A percentile compares a stretch with the other conserved stretches of the same genome.
Conservation (phyloP, 345 rosid genomes). For the Salix arbutifolia region DNA sequence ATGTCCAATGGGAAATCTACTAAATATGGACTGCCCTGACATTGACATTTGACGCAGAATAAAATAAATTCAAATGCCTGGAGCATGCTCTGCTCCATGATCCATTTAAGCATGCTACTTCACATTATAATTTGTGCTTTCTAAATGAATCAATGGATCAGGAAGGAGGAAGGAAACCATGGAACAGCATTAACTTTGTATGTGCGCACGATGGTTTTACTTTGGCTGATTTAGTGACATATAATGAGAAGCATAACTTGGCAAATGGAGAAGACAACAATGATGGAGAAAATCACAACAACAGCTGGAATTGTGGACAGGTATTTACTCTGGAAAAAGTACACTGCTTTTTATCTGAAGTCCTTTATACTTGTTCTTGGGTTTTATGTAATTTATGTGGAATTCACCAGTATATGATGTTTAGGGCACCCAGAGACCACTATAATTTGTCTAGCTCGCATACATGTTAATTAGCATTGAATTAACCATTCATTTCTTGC, state of each 20-base stretch:
- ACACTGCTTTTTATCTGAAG: neutral
- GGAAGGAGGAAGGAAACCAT: constrained; percentile 93
- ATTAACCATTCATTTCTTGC: neutral
- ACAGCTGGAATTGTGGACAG: constrained; percentile 99
- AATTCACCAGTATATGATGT: neutral
- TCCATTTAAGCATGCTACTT: neutral
- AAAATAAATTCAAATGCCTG: neutral
- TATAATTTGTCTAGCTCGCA: neutral
- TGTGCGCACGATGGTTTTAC: constrained; percentile 98
- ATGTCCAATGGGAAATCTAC: neutral
- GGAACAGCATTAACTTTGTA: constrained; percentile 88
- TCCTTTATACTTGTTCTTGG: constrained; percentile 2
- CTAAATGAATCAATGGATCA: constrained; percentile 35
- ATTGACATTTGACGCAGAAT: neutral
- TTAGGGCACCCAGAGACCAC: neutral
- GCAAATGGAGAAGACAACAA: constrained; percentile 93
- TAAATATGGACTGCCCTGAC: neutral
- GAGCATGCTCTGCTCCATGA: neutral
- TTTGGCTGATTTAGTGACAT: constrained; percentile 79
- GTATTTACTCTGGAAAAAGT: constrained; percentile 20
- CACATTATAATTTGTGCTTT: constrained; percentile 5
- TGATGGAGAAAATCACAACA: constrained; percentile 87
- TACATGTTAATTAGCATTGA: neutral
- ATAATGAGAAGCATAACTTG: constrained; percentile 82
- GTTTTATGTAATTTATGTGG: neutral